Conservation (phyloP, 2,329 filamentous ascomycete species). For the Metarhizium guizhouense region DNA sequence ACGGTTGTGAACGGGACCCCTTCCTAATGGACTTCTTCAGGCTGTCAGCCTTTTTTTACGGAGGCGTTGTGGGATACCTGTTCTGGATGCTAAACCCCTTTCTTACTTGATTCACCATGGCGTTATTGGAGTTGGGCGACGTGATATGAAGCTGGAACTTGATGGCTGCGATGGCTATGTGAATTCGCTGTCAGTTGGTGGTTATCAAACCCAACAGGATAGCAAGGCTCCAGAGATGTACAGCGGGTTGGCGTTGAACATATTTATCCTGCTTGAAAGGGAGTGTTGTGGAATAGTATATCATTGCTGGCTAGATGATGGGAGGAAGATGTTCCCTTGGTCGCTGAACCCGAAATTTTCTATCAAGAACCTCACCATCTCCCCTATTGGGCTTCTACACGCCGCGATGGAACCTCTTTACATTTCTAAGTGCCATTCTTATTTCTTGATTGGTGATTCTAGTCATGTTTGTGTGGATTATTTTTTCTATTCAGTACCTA, state of each 20-base stretch:
- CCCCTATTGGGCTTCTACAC: too few relatives aligned
- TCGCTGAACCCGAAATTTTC: neutral
- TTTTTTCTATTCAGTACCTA: neutral
- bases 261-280: neutral
- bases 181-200: neutral
- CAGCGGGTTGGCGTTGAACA: neutral
- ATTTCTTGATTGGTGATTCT: neutral
- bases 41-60: constrained; percentile 3
- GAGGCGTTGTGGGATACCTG: constrained; percentile 4
- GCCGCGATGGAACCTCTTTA: too few relatives aligned
- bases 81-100: neutral
- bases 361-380: neutral
- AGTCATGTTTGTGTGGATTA: neutral
- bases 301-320: neutral
- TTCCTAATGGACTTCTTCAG: neutral
- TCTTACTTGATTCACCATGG: neutral
- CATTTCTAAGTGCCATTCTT: too few relatives aligned
- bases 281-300: neutral
- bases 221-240: neutral
- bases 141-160: neutral
- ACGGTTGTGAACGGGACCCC: neutral
- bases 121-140: neutral
- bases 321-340: neutral
- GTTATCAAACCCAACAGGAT: neutral
- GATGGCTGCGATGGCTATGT: neutral